Percentiles rank a stretch among this genome's conserved stretches.
Conservation (phyloP, 352 stramenopile species). For the Vaucheria bursata region DNA sequence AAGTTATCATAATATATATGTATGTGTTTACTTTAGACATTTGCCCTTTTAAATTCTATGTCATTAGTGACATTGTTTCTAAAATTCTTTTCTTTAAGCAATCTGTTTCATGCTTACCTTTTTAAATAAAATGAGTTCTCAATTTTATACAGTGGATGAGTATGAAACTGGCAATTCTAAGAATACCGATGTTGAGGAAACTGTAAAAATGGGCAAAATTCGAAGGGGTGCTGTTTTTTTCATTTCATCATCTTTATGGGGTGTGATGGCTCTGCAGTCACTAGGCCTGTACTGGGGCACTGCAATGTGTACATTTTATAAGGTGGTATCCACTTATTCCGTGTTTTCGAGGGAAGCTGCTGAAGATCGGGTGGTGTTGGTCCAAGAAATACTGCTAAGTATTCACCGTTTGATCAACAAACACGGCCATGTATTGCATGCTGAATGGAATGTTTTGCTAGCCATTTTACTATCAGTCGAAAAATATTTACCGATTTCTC, state of each 20-base stretch:
- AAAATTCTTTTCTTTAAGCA: no score
- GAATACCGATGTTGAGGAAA: not conserved
- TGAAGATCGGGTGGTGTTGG: not conserved
- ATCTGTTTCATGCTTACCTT: no score
- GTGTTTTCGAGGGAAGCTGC: no score
- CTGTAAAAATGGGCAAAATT: not conserved
- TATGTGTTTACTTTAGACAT: no score
- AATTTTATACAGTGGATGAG: no score
- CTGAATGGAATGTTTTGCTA: not conserved
- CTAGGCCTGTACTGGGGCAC: not conserved
- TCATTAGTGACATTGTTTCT: no score
- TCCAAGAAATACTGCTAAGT: not conserved
- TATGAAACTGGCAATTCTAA: no score
- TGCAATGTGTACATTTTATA: not conserved
- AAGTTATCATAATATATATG: no score
- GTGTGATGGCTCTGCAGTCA: not conserved
- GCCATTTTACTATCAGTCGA: not conserved
- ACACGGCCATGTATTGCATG: not conserved
- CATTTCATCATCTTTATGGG: not conserved
- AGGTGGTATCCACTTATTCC: no score
- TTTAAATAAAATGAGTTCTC: no score
- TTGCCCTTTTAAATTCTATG: no score
- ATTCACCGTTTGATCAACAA: not conserved
- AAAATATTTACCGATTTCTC: no score
- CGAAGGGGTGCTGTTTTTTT: not conserved